These are phyloP conservation scores for Aspergillus ruber DNA, from an alignment of 2,329 filamentous ascomycete species.

Conservation along the genomic window DNA sequence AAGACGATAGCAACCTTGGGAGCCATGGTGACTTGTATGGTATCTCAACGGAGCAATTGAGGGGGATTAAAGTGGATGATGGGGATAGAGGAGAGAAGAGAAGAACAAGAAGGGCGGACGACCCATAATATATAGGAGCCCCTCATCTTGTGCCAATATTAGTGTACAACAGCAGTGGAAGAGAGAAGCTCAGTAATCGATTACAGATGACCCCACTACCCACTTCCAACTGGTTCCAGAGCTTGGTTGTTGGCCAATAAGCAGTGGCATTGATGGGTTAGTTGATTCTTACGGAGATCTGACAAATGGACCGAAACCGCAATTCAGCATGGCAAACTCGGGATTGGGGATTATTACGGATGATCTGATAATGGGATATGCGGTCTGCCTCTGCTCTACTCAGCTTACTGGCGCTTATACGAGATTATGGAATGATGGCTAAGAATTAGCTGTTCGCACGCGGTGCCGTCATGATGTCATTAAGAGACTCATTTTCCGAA, in stretches of 20 bases:
- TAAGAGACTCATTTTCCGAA: neutral
- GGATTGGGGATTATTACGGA: neutral
- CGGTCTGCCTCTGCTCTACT: too few relatives aligned
- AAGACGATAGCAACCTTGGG: slow-evolving; percentile 88
- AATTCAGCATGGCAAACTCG: neutral
- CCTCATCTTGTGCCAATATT: too few relatives aligned
- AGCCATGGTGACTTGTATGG: slow-evolving; percentile 58
- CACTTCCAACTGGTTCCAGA: neutral
- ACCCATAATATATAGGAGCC: too few relatives aligned
- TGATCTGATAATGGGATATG: too few relatives aligned
- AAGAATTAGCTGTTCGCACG: neutral
- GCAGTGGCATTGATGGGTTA: slow-evolving; percentile 7
- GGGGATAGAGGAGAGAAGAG: slow-evolving; percentile 1
- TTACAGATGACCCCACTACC: slow-evolving; percentile 13
- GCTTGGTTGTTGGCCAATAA: neutral
- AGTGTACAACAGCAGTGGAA: neutral
- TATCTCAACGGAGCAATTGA: neutral
- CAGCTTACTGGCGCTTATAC: too few relatives aligned
- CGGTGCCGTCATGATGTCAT: slow-evolving; percentile 5
- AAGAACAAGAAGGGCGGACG: too few relatives aligned
- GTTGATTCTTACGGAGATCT: slow-evolving; percentile 28
- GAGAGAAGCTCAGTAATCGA: slow-evolving; percentile 17
- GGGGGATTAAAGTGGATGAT: slow-evolving; percentile 1
- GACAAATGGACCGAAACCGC: slow-evolving; percentile 21
- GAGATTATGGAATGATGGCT: neutral